Conservation (phyloP, 148 eudicot genomes). For the Hydrangea macrophylla region DNA sequence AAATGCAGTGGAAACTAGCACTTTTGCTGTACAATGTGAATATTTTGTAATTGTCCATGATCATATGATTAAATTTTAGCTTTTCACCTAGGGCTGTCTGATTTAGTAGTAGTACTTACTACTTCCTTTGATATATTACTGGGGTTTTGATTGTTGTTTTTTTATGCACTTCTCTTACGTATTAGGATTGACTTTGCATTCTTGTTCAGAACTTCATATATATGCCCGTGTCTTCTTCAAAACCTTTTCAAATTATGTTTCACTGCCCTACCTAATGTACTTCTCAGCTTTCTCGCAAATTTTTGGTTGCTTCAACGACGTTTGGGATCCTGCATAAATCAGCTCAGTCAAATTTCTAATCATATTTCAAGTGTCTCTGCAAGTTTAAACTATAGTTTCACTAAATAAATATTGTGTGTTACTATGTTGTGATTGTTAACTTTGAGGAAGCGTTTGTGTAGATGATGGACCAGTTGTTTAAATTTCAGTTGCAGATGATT, state of each 20-base stretch:
- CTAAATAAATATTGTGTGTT: neutral
- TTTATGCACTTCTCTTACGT: neutral
- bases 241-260: neutral
- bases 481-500: neutral
- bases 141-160: neutral
- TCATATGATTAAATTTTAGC: neutral
- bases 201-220: neutral
- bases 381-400: neutral
- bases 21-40: neutral
- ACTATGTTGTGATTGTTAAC: neutral
- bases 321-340: neutral
- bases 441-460: neutral
- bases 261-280: neutral
- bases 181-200: neutral
- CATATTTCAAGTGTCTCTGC: neutral
- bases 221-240: neutral
- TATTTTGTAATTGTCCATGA: neutral
- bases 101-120: neutral
- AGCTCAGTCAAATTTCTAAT: neutral
- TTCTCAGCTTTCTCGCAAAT: conserved; percentile 1
- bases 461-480: neutral
- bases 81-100: neutral
- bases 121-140: neutral
- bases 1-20: neutral
- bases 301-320: neutral